phyloP scores from a whole-genome alignment of 139 green algal species.

The Tetradesmus lagerheimii region DNA sequence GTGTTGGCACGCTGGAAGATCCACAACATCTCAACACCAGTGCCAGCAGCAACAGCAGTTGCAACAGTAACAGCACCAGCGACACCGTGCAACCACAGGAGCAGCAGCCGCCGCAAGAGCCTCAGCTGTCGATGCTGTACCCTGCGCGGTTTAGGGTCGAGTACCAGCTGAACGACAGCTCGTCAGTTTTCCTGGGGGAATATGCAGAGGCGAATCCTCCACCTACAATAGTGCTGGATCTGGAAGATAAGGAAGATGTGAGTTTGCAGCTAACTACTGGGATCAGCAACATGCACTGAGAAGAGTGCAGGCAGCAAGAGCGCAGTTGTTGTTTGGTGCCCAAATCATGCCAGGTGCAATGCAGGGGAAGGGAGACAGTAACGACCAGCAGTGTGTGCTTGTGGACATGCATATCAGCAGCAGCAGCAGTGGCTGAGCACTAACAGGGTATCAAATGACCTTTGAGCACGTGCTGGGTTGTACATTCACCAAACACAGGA shows the following conservation, averaged over 20 bases:
- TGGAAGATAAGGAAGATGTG: slow-evolving; percentile 31
- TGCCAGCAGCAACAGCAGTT: background rate
- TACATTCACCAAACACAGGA: too few species aligned
- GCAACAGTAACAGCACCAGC: background rate
- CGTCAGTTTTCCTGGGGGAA: background rate
- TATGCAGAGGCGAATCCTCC: background rate
- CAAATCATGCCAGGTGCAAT: background rate
- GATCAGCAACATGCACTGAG: too few species aligned
- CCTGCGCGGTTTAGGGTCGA: background rate
- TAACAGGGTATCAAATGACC: background rate
- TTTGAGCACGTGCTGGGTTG: too few species aligned
- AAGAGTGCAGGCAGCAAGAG: background rate
- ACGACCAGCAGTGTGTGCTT: too few species aligned
- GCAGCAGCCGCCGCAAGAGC: slow-evolving; percentile 7
- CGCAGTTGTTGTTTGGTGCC: too few species aligned
- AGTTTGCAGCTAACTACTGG: too few species aligned
- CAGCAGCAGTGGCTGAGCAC: background rate
- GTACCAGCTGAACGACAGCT: slow-evolving; percentile 33
- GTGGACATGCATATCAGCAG: background rate
- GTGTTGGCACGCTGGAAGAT: background rate
- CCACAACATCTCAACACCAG: background rate
- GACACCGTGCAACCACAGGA: background rate
- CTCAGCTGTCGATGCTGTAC: background rate
- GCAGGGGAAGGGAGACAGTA: background rate
- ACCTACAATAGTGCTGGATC: slow-evolving; percentile 15